Conservation (phyloP, 768 basidiomycete species). For the Auricularia auricula-judae region DNA sequence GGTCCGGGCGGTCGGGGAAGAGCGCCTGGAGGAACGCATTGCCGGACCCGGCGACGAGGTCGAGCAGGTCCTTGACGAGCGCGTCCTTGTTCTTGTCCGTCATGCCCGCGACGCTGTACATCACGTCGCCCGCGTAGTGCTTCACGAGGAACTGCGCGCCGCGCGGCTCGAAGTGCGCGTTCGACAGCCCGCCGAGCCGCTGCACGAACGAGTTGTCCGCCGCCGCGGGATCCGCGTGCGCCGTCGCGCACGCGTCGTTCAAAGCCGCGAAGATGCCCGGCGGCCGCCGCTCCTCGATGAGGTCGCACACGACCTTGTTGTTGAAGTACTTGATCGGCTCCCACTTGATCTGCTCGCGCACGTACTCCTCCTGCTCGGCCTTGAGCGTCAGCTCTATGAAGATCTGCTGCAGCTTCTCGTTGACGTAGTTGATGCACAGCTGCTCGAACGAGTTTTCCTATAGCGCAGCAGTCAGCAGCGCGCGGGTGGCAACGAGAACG, state of each 20-base stretch:
- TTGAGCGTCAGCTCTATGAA: slow-evolving; percentile 98
- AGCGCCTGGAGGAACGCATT: slow-evolving; percentile 81
- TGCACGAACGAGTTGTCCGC: slow-evolving; percentile 97
- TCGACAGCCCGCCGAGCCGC: slow-evolving; percentile 69
- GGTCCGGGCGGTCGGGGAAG: slow-evolving; percentile 92
- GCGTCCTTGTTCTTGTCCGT: slow-evolving; percentile 99
- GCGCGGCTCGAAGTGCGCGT: slow-evolving; percentile 90
- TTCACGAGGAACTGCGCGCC: slow-evolving; percentile 90
- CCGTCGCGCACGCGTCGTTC: slow-evolving; percentile 98
- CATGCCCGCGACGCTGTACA: slow-evolving; percentile 97
- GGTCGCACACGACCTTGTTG: slow-evolving; percentile 95
- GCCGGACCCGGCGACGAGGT: slow-evolving; percentile 68
- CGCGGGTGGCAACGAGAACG: background rate
- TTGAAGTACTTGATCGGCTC: slow-evolving; percentile 99
- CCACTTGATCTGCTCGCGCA: slow-evolving; percentile 98
- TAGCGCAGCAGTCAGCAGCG: slow-evolving; percentile 1
- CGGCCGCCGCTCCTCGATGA: slow-evolving; percentile 92
- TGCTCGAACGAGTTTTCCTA: slow-evolving; percentile 95
- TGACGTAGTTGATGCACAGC: slow-evolving; percentile 99
- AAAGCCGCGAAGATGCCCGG: slow-evolving; percentile 96
- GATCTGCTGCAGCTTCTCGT: slow-evolving; percentile 98
- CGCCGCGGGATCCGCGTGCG: slow-evolving; percentile 91
- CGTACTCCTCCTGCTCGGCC: slow-evolving; percentile 99
- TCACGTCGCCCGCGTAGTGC: slow-evolving; percentile 97
- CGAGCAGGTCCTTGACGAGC: slow-evolving; percentile 86